These are phyloP conservation scores for Ceratobasidium papillatum DNA, from an alignment of 1,284 basidiomycete genomes.

Conservation along the genomic window DNA sequence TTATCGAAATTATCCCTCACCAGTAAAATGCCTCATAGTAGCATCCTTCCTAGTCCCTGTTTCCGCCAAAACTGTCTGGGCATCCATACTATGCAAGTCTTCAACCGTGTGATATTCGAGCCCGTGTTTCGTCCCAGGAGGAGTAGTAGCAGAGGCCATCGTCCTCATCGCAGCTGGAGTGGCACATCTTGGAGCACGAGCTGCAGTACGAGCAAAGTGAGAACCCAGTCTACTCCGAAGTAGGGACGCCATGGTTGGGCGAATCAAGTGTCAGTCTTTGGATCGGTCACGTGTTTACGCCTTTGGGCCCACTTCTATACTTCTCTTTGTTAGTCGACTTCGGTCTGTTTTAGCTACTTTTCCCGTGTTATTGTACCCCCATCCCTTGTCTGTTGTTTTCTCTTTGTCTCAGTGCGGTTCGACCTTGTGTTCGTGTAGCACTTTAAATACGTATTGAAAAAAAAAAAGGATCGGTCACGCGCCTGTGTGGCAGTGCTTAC, in stretches of 20 bases:
- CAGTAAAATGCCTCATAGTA: conserved; percentile 92
- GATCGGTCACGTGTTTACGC: conserved; percentile 24
- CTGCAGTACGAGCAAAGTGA: conserved; percentile 25
- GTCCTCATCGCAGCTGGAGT: neutral
- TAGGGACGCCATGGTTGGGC: conserved; percentile 37
- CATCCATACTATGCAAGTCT: conserved; percentile 79
- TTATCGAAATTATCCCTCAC: conserved; percentile 61
- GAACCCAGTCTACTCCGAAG: conserved; percentile 30
- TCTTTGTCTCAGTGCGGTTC: too few species aligned
- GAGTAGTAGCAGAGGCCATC: conserved; percentile 23
- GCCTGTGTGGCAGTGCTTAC: too few species aligned
- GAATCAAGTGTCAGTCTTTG: conserved; percentile 35
- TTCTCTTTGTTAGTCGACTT: too few species aligned
- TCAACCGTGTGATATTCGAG: conserved; percentile 69
- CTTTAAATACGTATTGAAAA: too few species aligned
- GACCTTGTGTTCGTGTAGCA: too few species aligned
- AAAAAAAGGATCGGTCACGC: too few species aligned
- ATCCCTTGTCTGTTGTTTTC: too few species aligned
- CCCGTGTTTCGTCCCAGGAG: conserved; percentile 36
- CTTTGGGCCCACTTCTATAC: too few species aligned
- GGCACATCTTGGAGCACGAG: conserved; percentile 11
- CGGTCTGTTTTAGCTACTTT: too few species aligned
- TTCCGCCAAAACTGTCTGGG: conserved; percentile 80
- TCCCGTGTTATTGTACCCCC: too few species aligned
- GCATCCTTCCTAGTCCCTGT: conserved; percentile 75